A percentile compares a stretch with the other conserved stretches of the same genome.
Evolutionary conservation across 169 alveolate genomes (phyloP).

Genomic region (Plasmodium malariae): DNA sequence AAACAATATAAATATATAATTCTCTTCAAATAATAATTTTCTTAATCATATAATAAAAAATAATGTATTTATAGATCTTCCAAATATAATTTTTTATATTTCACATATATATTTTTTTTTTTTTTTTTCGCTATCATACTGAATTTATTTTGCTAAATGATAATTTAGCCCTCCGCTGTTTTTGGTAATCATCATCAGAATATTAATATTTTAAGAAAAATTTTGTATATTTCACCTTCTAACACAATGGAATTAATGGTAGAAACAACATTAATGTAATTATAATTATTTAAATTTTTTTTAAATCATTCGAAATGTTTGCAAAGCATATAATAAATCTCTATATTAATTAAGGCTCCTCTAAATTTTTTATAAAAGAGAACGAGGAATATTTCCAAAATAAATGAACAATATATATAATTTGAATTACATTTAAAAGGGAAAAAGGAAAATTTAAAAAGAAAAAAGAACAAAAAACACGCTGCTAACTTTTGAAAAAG

Average conservation of each 20-base stretch:
- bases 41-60: too few relatives aligned
- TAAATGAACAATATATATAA: not conserved
- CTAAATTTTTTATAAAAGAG: not conserved
- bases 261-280: not conserved
- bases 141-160: not conserved
- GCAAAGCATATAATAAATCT: not conserved
- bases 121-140: not conserved
- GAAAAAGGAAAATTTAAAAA: too few relatives aligned
- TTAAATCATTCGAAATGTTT: not conserved
- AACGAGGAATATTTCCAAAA: not conserved
- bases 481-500: conserved; percentile 11
- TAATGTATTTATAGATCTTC: too few relatives aligned
- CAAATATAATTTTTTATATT: too few relatives aligned
- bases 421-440: not conserved
- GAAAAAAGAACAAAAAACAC: not conserved
- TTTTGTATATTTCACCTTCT: conserved; percentile 13
- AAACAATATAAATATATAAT: too few relatives aligned
- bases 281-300: not conserved
- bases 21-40: too few relatives aligned
- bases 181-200: not conserved
- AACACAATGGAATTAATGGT: not conserved
- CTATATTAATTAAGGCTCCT: not conserved
- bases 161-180: not conserved
- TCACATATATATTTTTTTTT: too few relatives aligned
- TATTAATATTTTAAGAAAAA: conserved; percentile 2